Evolutionary conservation across 352 stramenopile species (phyloP).

Genomic region (Pythium grandisporangium): DNA sequence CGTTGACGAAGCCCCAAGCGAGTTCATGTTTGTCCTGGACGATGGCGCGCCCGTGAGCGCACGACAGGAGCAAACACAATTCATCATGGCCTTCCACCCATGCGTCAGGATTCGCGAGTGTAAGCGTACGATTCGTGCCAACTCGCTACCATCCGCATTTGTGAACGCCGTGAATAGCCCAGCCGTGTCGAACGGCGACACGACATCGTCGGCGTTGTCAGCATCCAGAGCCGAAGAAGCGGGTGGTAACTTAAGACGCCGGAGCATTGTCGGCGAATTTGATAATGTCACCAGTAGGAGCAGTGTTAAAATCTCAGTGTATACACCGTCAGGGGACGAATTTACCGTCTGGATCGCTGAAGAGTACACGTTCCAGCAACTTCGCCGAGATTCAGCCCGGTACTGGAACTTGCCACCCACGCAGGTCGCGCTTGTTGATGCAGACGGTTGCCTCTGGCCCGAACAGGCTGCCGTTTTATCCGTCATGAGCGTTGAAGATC

Average conservation of each 20-base stretch:
- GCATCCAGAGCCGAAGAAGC: too few species aligned
- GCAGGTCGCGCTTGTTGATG: slow-evolving; percentile 39
- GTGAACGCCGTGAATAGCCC: too few species aligned
- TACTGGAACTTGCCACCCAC: slow-evolving; percentile 53
- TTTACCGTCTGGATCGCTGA: slow-evolving; percentile 61
- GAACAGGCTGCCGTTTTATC: slow-evolving; percentile 66
- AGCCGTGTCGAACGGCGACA: too few species aligned
- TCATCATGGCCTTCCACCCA: slow-evolving; percentile 51
- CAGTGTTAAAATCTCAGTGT: slow-evolving; percentile 42
- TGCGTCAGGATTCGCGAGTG: slow-evolving; percentile 63
- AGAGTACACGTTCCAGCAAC: slow-evolving; percentile 68
- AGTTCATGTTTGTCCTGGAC: slow-evolving; percentile 73
- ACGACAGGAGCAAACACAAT: slow-evolving; percentile 46
- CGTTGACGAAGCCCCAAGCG: slow-evolving; percentile 46
- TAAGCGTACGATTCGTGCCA: too few species aligned
- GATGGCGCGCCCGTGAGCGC: slow-evolving; percentile 48
- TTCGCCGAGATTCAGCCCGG: slow-evolving; percentile 49
- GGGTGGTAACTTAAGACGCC: too few species aligned
- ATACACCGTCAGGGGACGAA: slow-evolving; percentile 36
- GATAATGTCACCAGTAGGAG: background rate
- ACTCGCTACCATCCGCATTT: too few species aligned
- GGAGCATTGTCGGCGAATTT: background rate
- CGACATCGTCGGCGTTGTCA: too few species aligned
- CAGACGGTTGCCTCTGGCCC: slow-evolving; percentile 63
- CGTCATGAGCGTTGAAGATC: slow-evolving; percentile 38